Base-by-base conservation (phyloP, 805 yeast species). In the Lachancea mirantina region DNA sequence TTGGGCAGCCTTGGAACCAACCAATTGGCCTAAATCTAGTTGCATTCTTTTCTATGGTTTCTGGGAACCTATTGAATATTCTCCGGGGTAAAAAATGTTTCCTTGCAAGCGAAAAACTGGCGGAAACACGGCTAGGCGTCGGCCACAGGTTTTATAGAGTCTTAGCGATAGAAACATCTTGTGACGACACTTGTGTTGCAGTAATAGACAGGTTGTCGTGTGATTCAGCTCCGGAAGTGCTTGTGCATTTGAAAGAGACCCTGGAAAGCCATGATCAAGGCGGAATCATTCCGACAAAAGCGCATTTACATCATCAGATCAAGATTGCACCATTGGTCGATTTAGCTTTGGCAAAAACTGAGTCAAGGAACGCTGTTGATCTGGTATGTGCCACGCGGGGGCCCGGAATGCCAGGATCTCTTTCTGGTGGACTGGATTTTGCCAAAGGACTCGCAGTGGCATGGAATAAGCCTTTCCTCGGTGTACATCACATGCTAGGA, bases 401-500 rank as follows among this genome's bases (percentile, higher is more conserved):
- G 0, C 98, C 98, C 0, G 98, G 98, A 0, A 85, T 92, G 96
- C 72, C 77, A 6, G 96, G 96, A 0, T 80, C 94, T 0, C 63
- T 92, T 9, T 70, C 84, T 7, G 79, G 84, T 0, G 94, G 96
- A 1, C 64, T 82, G 15, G 92, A 83, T 48, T 59, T 84, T 24
- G 95, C 94, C 0, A 81, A 84, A 47, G 98, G 97, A 0, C 61
- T 92, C 8, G 63, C 87, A 1, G 60, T 81, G 1, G 96, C 88
- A 0, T 81, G 85, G 80, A 55, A 70, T 9, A 70, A 64, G 5
- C 96, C 96, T 0, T 49, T 84, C 13, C 64, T 92, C 2, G 97
- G 96, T 0, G 95, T 89, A 0, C 94, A 92, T 54, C 98, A 92
- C 50, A 89, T 92, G 98, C 64, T 89, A 30, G 98, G 95, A 0